A percentile compares a stretch with the other conserved stretches of the same genome.
phyloP scores from a whole-genome alignment of 176 grass and related monocot species.

The Triticum timopheevii region DNA sequence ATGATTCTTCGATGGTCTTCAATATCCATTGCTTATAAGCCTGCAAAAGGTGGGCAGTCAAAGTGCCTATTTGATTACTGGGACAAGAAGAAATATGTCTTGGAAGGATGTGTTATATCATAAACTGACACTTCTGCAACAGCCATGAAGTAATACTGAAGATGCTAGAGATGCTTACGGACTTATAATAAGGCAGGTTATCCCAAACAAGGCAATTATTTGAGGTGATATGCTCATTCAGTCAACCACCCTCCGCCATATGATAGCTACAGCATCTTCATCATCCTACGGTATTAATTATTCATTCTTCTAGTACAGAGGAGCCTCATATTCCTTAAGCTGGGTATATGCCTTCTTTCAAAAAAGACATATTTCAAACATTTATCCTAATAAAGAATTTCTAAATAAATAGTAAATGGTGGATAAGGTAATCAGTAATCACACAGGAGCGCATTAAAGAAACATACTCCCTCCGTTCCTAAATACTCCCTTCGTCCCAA shows the following conservation, averaged over 20 bases:
- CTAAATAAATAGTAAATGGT: not conserved
- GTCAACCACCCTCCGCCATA: not conserved
- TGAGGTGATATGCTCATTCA: not conserved
- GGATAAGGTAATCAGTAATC: not conserved
- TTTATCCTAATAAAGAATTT: not conserved
- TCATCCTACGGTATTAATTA: not conserved
- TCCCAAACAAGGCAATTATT: not conserved
- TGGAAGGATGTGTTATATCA: not conserved
- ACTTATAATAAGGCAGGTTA: not conserved
- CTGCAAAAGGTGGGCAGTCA: slow-evolving; percentile 16
- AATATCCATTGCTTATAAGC: slow-evolving; percentile 83
- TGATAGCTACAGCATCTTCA: not conserved
- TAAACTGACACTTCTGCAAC: not conserved
- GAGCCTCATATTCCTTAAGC: slow-evolving; percentile 5
- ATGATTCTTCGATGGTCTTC: slow-evolving; percentile 60
- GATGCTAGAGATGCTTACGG: not conserved
- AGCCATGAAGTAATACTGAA: not conserved
- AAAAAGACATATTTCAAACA: not conserved
- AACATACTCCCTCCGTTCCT: not conserved
- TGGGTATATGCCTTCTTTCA: not conserved
- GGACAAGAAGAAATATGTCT: not conserved
- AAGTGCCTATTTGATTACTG: not conserved
- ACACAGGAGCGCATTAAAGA: not conserved
- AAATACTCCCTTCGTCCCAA: no score
- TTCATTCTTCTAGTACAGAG: slow-evolving; percentile 1